Base-by-base conservation (phyloP, 2,329 filamentous ascomycete species). In the Lithohypha guttulata region DNA sequence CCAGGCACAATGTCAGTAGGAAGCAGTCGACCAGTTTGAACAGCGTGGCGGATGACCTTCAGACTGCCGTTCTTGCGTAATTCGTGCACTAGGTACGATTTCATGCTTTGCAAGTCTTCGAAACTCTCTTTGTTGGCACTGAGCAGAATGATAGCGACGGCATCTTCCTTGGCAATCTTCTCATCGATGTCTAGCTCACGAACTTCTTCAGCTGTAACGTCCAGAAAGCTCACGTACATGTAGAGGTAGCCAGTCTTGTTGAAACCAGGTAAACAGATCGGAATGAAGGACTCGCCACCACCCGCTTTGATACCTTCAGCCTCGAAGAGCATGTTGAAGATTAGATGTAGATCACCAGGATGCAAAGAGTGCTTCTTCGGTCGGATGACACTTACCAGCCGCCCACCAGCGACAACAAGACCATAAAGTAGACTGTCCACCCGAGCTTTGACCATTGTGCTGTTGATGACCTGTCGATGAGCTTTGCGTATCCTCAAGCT, bases 301-400 rank as follows among this genome's bases (percentile, higher is more conserved):
- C 84, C 87, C 14, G 85, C 81, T 57, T 91, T 89, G 56, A 98
- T 81, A 29, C 84, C 82, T 34, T 85, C 84, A 2, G 89, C 91
- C 63, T 93, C 87, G 53, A 98, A 98, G 2, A 98, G 76, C 93
- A 98, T 98, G 56, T 96, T 96, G 70, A 98, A 98, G 44, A 98
- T 87, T 31, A 98, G 73, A 55, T 95, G 89, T 17, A 98, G 70
- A 57, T 98, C 91, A 47, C 87, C 89, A 0, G 93, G 91, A 52
- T 98, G 93, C 2, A 98, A 70, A 1, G 87, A 95, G 59, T 98
- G 91, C 42, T 91, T 84, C 51, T 93, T 87, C 4, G 93, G 93
- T 25, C 91, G 73, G 11, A 96, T 82, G 25, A 98, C 93, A 56
- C 87, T 95, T 48, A 98, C 91, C 4, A 98, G 78, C 53, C 82